phyloP scores from a whole-genome alignment of 2,329 filamentous ascomycete genomes.

The Didymellaceae sp. region DNA sequence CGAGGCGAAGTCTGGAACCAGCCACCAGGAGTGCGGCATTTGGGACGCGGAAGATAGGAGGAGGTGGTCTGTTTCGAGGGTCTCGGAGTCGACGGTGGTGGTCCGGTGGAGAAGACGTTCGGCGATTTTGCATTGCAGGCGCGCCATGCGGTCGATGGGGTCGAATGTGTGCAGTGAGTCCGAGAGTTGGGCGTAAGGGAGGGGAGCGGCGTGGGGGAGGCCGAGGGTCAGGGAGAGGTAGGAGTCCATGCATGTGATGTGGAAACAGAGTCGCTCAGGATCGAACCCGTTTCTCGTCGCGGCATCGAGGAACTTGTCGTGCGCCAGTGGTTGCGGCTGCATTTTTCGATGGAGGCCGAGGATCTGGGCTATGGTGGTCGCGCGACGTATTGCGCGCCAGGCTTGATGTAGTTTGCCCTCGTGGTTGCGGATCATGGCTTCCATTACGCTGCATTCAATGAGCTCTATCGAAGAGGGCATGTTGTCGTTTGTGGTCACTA shows the following conservation, averaged over 20 bases:
- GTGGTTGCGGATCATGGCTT: conserved; percentile 50
- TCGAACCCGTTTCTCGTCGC: conserved; percentile 6
- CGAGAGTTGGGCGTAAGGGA: not conserved
- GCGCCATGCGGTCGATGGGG: conserved; percentile 38
- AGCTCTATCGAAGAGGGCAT: conserved; percentile 50
- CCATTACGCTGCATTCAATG: conserved; percentile 53
- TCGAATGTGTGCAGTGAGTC: not conserved
- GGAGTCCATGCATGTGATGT: conserved; percentile 49
- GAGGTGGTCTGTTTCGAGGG: conserved; percentile 27
- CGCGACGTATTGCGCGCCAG: conserved; percentile 50
- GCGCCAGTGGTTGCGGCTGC: conserved; percentile 48
- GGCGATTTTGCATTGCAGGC: conserved; percentile 43
- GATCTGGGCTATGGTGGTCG: conserved; percentile 51
- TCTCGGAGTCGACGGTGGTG: conserved; percentile 21
- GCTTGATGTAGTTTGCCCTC: conserved; percentile 51
- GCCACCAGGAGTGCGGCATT: conserved; percentile 26
- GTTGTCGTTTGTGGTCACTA: conserved; percentile 50
- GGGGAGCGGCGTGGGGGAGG: conserved; percentile 37
- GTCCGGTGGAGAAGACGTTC: conserved; percentile 51
- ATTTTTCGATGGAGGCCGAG: conserved; percentile 50
- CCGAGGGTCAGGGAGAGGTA: conserved; percentile 52
- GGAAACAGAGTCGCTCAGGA: conserved; percentile 46
- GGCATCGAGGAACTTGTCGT: conserved; percentile 28
- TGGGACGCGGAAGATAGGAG: conserved; percentile 16
- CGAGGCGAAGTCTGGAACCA: conserved; percentile 18